Base-by-base conservation (phyloP, 441 rosid genomes). In the Corymbia citriodora region DNA sequence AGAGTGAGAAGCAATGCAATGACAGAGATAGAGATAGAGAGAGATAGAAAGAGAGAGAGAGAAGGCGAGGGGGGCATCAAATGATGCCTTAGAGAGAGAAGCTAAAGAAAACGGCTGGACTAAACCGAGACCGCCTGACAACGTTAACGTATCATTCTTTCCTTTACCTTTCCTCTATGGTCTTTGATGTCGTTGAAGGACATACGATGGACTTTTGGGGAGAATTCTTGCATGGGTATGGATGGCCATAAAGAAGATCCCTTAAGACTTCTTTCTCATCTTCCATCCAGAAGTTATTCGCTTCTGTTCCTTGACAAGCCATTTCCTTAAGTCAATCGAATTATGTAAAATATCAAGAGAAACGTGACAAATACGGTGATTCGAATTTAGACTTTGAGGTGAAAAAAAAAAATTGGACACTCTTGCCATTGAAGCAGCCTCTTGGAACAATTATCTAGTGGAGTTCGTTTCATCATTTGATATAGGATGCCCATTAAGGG, bases 71-170 rank as follows among this genome's bases (percentile, higher is more conserved):
- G 74, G 74, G 91, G 95, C 87, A 93, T 93, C 92, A 89, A 91
- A 93, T 87, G 92, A 87, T 89, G 63, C 61, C 87, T 90, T 50
- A 90, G 91, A 61, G 89, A 93, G 87, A 89, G 89, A 92, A 61
- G 93, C 87, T 91, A 93, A 92, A 94, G 94, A 93, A 93, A 94
- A 93, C 93, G 94, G 95, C 96, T 90, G 89, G 36, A 90, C 27
- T 88, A 59, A 50, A 74, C 86, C 48, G 63, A 54, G 82, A 91
- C 88, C 91, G 55, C 68, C 93, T 89, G 95, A 94, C 95, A 89
- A 92, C 93, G 59, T 89, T 89, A 89, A 83, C 88, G 55, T 94
- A 94, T 94, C 92, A 94, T 94, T 91, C 95, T 90, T 91, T 92
- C 10, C 93, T 90, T 89, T 81, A 45, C 85, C 50, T 52, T 70